Base-by-base conservation (phyloP, 345 rosid genomes). In the Zanthoxylum bungeanum region DNA sequence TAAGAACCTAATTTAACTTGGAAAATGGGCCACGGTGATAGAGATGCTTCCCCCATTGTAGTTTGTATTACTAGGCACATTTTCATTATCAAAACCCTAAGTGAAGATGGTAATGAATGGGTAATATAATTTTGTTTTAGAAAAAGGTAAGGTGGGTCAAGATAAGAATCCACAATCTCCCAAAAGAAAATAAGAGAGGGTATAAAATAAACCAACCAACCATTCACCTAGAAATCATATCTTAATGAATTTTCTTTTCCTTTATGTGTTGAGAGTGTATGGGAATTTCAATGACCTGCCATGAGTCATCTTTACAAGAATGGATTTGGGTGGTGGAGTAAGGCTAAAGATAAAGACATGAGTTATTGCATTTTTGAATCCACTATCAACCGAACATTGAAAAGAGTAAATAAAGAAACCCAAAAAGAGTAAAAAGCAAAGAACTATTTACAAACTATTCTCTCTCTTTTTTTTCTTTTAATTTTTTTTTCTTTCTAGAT, bases 151-250 rank as follows among this genome's bases (percentile, higher is more conserved):
- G 74, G 74, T 72, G 78, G 77, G 76, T 70, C 68, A 66, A 69
- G 71, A 66, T n/a, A n/a, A n/a, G n/a, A n/a, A n/a, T n/a, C n/a
- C n/a, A n/a, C n/a, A n/a, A n/a, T n/a, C n/a, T n/a, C n/a, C n/a
- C n/a, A n/a, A n/a, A n/a, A n/a, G n/a, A n/a, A n/a, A n/a, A n/a
- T n/a, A n/a, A n/a, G n/a, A n/a, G n/a, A n/a, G n/a, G n/a, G n/a
- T n/a, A n/a, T n/a, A n/a, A n/a, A n/a, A n/a, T n/a, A n/a, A n/a
- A n/a, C n/a, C n/a, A n/a, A n/a, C 64, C 69, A 75, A 80, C 89
- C 81, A 80, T 82, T 80, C 79, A 82, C 71, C 59, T 69, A 70
- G 71, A 80, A 74, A 70, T 80, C 78, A 75, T 75, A 72, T 69
- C 75, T 74, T 46, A 68, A 70, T 64, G 42, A 69, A 49, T 40